Conservation (phyloP, 2,329 filamentous ascomycete species). For the Biscogniauxia mediterranea region DNA sequence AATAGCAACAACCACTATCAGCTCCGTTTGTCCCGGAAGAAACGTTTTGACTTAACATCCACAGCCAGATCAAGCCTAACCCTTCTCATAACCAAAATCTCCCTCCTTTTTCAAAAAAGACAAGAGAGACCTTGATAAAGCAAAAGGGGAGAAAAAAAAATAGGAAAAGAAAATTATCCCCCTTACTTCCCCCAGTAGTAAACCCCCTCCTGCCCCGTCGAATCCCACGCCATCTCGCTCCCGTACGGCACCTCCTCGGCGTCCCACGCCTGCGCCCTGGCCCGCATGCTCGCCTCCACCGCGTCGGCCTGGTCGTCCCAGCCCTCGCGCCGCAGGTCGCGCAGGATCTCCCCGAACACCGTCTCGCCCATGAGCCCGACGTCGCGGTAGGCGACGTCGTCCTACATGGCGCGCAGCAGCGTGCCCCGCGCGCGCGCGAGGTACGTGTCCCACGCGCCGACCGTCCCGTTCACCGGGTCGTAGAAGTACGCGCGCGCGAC, state of each 20-base stretch:
- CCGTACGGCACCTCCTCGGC: constrained; percentile 52
- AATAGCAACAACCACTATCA: background rate
- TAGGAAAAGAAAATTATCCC: constrained; percentile 2
- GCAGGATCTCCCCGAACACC: constrained; percentile 51
- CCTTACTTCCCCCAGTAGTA: constrained; percentile 55
- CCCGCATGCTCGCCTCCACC: constrained; percentile 46
- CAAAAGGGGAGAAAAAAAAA: background rate
- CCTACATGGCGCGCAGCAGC: constrained; percentile 38
- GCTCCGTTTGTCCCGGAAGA: no score
- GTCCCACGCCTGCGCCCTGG: constrained; percentile 50
- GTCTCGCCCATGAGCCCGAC: constrained; percentile 60
- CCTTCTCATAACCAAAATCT: no score
- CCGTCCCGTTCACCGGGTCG: constrained; percentile 41
- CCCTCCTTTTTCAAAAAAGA: no score
- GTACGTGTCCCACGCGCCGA: constrained; percentile 53
- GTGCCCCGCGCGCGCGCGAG: constrained; percentile 53
- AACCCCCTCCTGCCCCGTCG: constrained; percentile 59
- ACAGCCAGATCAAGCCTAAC: background rate
- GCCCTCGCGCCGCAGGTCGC: constrained; percentile 49
- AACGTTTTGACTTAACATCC: no score
- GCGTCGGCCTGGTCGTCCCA: constrained; percentile 37
- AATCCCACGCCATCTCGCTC: constrained; percentile 63
- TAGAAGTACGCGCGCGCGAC: constrained; percentile 49
- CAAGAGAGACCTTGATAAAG: no score
- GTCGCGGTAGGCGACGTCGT: constrained; percentile 42